Base-by-base conservation (phyloP, 148 eudicot genomes). In the Vaccinium macrocarpon region DNA sequence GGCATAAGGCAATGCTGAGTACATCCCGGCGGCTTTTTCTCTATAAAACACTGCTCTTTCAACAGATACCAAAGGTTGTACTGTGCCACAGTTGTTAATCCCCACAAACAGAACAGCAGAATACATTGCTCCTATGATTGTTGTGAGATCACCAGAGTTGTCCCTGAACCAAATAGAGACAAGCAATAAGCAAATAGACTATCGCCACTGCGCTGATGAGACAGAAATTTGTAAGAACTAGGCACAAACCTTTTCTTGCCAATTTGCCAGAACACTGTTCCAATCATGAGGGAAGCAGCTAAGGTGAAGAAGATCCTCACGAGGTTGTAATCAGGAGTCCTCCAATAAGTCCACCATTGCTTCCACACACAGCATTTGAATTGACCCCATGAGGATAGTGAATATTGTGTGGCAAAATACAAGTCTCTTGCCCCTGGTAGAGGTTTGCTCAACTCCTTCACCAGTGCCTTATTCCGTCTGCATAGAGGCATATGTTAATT, bases 21-120 rank as follows among this genome's bases (percentile, higher is more conserved):
- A 94, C 98, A 95, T 95, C 66, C 98, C 97, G 1, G 98, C 98
- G 59, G 98, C 98, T 79, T 88, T 88, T 87, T 95, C 98, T 83
- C 97, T 80, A 82, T 95, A 95, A 76, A 92, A 95, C 7, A 95
- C 98, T 0, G 93, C 93, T 85, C 98, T 91, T 72, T 95, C 97
- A 27, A 91, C 83, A 21, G 95, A 88, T 32, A 95, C 93, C 18
- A 93, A 86, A 5, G 97, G 95, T 73, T 95, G 98, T 38, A 95
- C 97, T 1, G 95, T 92, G 21, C 91, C 88, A 82, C 93, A 91
- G 50, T 95, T 95, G 56, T 89, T 90, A 29, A 92, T 93, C 51
- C 98, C 98, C 16, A 95, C 93, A 50, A 94, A 92, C 25, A 95
- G 81, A 19, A 93, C 93, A 12, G 95, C 87, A 52, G 93, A 88